Base-by-base conservation (phyloP, 371 early-diverging fungal genomes). In the Polyrhizophydium stewartii region DNA sequence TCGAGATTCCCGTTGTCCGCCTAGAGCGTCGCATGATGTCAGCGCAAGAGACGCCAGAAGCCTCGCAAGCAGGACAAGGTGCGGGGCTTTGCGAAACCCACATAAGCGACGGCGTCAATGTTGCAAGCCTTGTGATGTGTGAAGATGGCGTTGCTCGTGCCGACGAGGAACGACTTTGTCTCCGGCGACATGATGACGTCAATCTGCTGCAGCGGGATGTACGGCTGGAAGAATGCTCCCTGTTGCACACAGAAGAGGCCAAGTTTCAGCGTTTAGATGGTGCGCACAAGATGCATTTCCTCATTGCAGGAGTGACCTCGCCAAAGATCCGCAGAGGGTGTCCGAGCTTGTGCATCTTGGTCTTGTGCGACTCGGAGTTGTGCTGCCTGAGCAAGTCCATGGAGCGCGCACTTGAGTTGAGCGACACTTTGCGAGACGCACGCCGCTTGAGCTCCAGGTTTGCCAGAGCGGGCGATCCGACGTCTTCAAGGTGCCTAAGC, bases 171-270 rank as follows among this genome's bases (percentile, higher is more conserved):
- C 0, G 88, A 80, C 47, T 75, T 75, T 2, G 91, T 89, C 38
- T 79, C 74, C 27, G 85, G 78, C 16, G 87, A 79, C 41, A 84
- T 83, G 9, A 80, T 25, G 0, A 91, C 85, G 55, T 92, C 90
- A 28, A 92, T 88, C 66, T 92, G 92, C 62, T 92, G 92, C 13
- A 92, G 71, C 16, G 92, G 91, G 47, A 91, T 72, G 63, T 92
- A 92, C 12, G 92, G 92, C 59, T 90, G 92, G 62, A 90, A 90
- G 55, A 91, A 89, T 0, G 85, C 79, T 0, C 88, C 88, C 86
- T 87, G 58, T 1, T 16, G n/a, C n/a, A n/a, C n/a, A 24, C 24
- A 41, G 28, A 35, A 65, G 21, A 27, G 24, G 30, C 30, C 33
- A 40, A 17, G 30, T 40, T 27, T 6, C 57, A 57, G 12, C 28